Conservation (phyloP, 2,329 filamentous ascomycete genomes). For the Acephala macrosclerotiorum region DNA sequence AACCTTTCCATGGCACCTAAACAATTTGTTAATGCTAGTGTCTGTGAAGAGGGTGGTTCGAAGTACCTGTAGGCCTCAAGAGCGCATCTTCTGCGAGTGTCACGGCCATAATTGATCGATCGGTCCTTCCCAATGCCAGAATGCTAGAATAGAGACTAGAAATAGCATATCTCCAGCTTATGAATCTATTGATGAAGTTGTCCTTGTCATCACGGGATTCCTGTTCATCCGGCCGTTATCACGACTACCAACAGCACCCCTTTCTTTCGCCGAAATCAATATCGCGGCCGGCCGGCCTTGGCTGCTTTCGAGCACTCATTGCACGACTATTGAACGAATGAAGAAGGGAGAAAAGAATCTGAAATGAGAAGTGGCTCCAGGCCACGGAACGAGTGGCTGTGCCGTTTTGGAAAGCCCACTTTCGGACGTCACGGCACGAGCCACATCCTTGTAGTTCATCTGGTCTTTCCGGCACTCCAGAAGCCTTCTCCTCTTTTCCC, state of each 20-base stretch:
- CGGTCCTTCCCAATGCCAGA: neutral
- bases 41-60: neutral
- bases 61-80: conserved; percentile 23
- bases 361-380: neutral
- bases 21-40: conserved; percentile 3
- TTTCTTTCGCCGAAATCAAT: neutral
- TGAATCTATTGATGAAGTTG: neutral
- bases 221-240: neutral
- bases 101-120: neutral
- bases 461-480: neutral
- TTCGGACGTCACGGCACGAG: neutral
- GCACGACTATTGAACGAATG: neutral
- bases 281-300: neutral
- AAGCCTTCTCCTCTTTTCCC: neutral
- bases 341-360: neutral
- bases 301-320: neutral
- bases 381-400: neutral
- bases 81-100: neutral
- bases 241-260: neutral
- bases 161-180: neutral
- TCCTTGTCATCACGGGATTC: neutral
- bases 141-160: neutral
- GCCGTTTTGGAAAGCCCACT: neutral
- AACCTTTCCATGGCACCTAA: conserved; percentile 33
- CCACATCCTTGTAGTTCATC: neutral